phyloP scores from a whole-genome alignment of 2,329 filamentous ascomycete species.

The Ceratocystis lukuohia region DNA sequence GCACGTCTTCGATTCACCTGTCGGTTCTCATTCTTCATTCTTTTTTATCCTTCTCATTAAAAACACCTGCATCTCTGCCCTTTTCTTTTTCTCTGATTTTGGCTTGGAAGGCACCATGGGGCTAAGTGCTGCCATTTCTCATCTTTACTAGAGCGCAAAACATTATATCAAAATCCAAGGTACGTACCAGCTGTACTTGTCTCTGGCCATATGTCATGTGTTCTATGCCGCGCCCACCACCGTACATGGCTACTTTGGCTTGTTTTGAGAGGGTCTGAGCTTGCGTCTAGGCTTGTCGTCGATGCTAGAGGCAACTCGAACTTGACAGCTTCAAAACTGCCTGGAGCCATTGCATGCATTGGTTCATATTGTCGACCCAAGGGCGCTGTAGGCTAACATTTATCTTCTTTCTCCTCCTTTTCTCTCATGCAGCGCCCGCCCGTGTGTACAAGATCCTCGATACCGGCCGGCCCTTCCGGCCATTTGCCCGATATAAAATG shows the following conservation, averaged over 20 bases:
- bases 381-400: not conserved
- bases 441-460: not conserved
- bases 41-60: not conserved
- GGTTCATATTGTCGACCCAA: too few relatives aligned
- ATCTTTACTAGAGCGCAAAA: slow-evolving; percentile 15
- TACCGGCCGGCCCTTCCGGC: not conserved
- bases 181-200: not conserved
- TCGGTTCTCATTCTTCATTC: not conserved
- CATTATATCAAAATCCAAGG: not conserved
- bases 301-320: not conserved
- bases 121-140: slow-evolving; percentile 14
- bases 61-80: not conserved
- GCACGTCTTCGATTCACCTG: not conserved
- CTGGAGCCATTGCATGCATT: too few relatives aligned
- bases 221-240: too few relatives aligned
- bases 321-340: not conserved
- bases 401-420: not conserved
- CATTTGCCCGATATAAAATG: slow-evolving; percentile 30
- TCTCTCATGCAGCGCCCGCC: not conserved
- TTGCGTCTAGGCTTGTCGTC: not conserved
- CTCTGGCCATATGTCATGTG: too few relatives aligned
- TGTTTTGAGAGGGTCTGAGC: not conserved
- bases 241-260: too few relatives aligned
- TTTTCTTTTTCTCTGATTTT: not conserved
- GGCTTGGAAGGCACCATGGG: slow-evolving; percentile 14